Evolutionary conservation across 2,329 filamentous ascomycete genomes (phyloP).

Genomic region (Cadophora luteo-olivacea): DNA sequence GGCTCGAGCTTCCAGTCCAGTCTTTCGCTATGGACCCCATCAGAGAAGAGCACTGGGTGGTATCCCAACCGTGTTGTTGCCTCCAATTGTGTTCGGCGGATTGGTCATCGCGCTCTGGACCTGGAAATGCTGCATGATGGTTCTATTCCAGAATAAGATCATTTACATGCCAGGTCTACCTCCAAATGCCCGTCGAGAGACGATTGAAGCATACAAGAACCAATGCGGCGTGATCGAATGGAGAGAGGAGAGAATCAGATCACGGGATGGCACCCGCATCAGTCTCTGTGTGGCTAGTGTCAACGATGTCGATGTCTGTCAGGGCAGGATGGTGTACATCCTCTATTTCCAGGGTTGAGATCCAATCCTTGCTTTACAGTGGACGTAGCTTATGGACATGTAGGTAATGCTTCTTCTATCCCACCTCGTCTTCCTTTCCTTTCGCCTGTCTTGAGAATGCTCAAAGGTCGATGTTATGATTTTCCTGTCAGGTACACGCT

Average conservation of each 20-base stretch:
- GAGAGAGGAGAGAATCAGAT: constrained; percentile 66
- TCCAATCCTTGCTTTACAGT: constrained; percentile 29
- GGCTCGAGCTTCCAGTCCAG: neutral
- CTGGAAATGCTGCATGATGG: constrained; percentile 75
- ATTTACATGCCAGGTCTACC: constrained; percentile 82
- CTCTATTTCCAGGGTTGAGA: constrained; percentile 61
- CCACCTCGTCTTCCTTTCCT: constrained; percentile 63
- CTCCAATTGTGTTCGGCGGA: constrained; percentile 70
- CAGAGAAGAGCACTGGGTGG: constrained; percentile 32
- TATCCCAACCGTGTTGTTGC: constrained; percentile 36
- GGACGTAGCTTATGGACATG: constrained; percentile 34
- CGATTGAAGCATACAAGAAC: constrained; percentile 65
- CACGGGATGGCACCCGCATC: constrained; percentile 70
- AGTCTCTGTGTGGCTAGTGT: constrained; percentile 58
- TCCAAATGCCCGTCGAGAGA: constrained; percentile 72
- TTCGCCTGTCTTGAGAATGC: constrained; percentile 57
- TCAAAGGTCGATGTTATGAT: constrained; percentile 46
- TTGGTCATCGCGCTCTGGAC: constrained; percentile 69
- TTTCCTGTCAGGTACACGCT: constrained; percentile 51
- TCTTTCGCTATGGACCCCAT: neutral
- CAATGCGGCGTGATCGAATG: constrained; percentile 69
- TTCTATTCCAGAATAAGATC: constrained; percentile 81
- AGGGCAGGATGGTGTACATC: constrained; percentile 53
- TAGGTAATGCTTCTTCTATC: constrained; percentile 65
- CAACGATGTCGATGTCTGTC: constrained; percentile 16